Conservation (phyloP, 441 rosid species). For the Viola pubescens region DNA sequence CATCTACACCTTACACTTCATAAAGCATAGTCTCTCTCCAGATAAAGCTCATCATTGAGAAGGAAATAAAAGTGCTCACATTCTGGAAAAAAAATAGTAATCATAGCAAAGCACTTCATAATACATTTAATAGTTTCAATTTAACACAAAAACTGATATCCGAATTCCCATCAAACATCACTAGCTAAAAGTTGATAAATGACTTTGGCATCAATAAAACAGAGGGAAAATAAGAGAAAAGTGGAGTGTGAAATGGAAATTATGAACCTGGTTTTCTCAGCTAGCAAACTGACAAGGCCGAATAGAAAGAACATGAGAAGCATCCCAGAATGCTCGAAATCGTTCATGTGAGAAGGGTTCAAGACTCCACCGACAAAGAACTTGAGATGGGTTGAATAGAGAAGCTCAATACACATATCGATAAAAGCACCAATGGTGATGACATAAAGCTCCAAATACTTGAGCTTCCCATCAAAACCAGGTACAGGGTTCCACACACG, state of each 20-base stretch:
- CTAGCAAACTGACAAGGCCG: constrained; percentile 58
- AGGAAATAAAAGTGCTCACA: too few species aligned
- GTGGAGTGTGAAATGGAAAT: constrained; percentile 1
- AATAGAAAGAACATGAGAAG: constrained; percentile 90
- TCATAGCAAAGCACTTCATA: too few species aligned
- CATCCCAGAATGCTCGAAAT: constrained; percentile 94
- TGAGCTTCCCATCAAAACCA: constrained; percentile 66
- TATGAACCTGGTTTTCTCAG: constrained; percentile 67
- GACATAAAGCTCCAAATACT: constrained; percentile 77
- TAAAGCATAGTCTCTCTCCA: too few species aligned
- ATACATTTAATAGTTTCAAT: too few species aligned
- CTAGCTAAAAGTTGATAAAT: too few species aligned
- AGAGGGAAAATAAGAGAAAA: background rate
- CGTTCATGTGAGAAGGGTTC: constrained; percentile 87
- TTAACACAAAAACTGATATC: too few species aligned
- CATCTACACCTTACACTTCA: too few species aligned
- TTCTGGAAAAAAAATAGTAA: too few species aligned
- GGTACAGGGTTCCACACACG: constrained; percentile 82
- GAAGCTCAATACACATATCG: constrained; percentile 79
- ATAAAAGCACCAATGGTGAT: constrained; percentile 59
- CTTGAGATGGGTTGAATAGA: constrained; percentile 87
- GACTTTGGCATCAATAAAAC: background rate
- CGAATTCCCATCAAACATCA: too few species aligned
- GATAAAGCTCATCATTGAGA: too few species aligned
- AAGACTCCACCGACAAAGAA: constrained; percentile 64